phyloP scores from a whole-genome alignment of 495 filamentous ascomycete genomes.

The Umbilicaria muhlenbergii region DNA sequence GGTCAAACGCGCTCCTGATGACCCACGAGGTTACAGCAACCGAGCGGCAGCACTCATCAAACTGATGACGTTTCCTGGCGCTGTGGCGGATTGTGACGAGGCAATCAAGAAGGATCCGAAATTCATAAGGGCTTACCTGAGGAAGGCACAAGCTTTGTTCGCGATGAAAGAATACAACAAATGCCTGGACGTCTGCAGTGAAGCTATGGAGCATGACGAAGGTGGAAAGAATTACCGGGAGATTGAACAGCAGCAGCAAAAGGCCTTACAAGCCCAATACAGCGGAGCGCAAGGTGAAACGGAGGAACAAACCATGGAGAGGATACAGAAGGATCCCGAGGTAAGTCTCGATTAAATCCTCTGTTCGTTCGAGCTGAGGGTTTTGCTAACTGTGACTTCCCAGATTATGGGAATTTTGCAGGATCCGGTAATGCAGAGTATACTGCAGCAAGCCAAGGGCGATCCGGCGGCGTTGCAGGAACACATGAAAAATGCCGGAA shows the following conservation, averaged over 20 bases:
- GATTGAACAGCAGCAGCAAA: conserved; percentile 88
- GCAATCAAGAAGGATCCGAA: conserved; percentile 81
- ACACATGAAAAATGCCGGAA: conserved; percentile 85
- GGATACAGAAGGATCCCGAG: conserved; percentile 85
- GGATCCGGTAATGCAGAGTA: conserved; percentile 95
- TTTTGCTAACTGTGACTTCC: conserved; percentile 6
- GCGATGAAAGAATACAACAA: conserved; percentile 97
- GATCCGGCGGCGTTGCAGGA: conserved; percentile 85
- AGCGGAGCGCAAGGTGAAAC: conserved; percentile 81
- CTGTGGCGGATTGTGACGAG: conserved; percentile 80
- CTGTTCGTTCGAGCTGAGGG: neutral
- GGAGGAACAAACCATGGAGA: conserved; percentile 87
- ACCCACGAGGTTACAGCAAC: conserved; percentile 92
- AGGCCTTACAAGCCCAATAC: conserved; percentile 86
- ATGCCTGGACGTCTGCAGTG: conserved; percentile 75
- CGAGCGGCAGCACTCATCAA: conserved; percentile 94
- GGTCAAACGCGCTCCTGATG: conserved; percentile 86
- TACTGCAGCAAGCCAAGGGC: conserved; percentile 87
- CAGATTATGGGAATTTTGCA: conserved; percentile 82
- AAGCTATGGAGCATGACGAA: conserved; percentile 62
- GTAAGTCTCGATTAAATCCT: conserved; percentile 31
- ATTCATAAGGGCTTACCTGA: conserved; percentile 89
- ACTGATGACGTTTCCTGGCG: conserved; percentile 84
- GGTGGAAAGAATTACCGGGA: conserved; percentile 65
- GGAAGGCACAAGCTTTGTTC: conserved; percentile 84